Percentiles rank a stretch among this genome's conserved stretches.
Conservation (phyloP, 169 alveolate species). For the Eimeria necatrix region DNA sequence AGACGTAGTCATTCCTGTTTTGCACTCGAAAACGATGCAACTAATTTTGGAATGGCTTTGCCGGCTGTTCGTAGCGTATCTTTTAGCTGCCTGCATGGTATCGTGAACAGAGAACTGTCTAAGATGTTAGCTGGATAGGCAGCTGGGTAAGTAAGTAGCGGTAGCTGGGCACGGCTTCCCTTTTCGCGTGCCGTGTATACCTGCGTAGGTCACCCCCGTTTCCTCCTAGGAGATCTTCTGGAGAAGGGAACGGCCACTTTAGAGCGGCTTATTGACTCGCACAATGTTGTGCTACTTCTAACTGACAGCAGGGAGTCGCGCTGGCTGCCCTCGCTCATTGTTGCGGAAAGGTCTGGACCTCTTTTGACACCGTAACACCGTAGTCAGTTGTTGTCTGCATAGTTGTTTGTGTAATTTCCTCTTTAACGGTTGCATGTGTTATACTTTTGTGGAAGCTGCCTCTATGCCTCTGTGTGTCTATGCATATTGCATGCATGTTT, state of each 20-base stretch:
- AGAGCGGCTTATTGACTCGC: conserved; percentile 78
- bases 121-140: no score
- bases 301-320: conserved; percentile 97
- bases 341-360: conserved; percentile 85
- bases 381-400: not conserved
- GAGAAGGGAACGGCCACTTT: conserved; percentile 40
- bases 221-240: not conserved
- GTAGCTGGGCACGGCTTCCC: not conserved
- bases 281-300: conserved; percentile 92
- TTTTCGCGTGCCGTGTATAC: not conserved
- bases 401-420: no score
- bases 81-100: not conserved
- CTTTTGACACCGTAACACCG: conserved; percentile 42
- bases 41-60: not conserved
- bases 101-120: no score
- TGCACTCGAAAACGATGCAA: no score
- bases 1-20: no score
- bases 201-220: conserved; percentile 71
- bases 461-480: no score
- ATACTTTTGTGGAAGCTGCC: no score
- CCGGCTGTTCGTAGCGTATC: not conserved
- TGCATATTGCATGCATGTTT: no score
- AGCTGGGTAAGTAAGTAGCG: no score
- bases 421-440: no score
- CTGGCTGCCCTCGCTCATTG: conserved; percentile 95